These are phyloP conservation scores for Stevia rebaudiana DNA, from an alignment of 140 eudicot genomes.

Conservation along the genomic window DNA sequence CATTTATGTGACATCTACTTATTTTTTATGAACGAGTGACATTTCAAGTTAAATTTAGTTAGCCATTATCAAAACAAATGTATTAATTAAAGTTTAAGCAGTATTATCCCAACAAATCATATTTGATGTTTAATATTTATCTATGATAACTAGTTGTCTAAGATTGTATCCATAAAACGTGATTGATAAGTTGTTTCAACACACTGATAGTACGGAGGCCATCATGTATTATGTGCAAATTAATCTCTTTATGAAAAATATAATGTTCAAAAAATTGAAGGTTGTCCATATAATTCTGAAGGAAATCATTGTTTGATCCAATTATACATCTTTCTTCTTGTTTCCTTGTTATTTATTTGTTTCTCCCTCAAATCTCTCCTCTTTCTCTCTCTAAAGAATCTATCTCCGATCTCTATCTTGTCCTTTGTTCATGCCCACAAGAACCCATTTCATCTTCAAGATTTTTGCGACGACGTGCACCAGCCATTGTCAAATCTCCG, in stretches of 20 bases:
- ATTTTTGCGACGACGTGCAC: slow-evolving; percentile 1
- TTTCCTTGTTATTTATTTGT: slow-evolving; percentile 14
- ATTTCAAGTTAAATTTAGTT: too few species aligned
- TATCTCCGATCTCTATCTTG: background rate
- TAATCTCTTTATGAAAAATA: background rate
- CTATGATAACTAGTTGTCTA: too few species aligned
- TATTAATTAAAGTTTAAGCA: too few species aligned
- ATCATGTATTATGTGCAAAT: too few species aligned
- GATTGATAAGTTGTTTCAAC: too few species aligned
- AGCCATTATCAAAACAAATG: too few species aligned
- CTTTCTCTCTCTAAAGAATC: slow-evolving; percentile 3
- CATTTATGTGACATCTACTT: too few species aligned
- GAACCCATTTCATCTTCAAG: slow-evolving; percentile 28
- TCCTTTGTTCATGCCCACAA: slow-evolving; percentile 28
- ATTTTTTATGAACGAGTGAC: too few species aligned
- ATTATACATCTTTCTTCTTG: slow-evolving; percentile 18
- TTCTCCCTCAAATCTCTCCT: slow-evolving; percentile 12
- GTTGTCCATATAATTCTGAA: slow-evolving; percentile 21
- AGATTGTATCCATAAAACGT: too few species aligned
- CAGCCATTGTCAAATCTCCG: slow-evolving; percentile 21
- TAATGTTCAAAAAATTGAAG: background rate
- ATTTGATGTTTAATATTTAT: too few species aligned
- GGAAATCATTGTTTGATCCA: slow-evolving; percentile 10
- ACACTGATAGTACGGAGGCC: too few species aligned
- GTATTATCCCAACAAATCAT: too few species aligned